Base-by-base conservation (phyloP, 1,284 basidiomycete genomes). In the Pseudozyma sp. region DNA sequence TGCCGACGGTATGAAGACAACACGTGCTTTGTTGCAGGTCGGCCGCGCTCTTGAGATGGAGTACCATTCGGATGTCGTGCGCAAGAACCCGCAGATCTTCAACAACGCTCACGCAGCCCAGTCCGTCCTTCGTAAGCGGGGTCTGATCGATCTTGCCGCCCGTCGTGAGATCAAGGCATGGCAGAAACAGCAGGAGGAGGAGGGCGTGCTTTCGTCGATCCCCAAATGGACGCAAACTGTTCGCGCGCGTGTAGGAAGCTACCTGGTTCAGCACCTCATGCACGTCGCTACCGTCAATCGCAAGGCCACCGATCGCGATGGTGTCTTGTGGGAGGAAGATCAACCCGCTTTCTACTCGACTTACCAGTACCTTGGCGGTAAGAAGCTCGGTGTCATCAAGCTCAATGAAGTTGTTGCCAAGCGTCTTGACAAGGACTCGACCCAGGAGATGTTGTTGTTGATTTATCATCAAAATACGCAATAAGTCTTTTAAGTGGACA, bases 281-380 rank as follows among this genome's bases (percentile, higher is more conserved):
- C 90, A 93, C 55, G 89, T 91, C 1, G 93, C 95, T 1, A 90
- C 89, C 57, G 91, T 98, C n/a, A 88, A 87, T 51, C 88, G 94
- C 59, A 89, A 66, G 42, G 82, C 78, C 31, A 68, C 55, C 21
- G 83, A 84, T 59, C 68, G 79, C 35, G 76, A 82, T 50, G 77
- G 83, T 54, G 51, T 76, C 19, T 44, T 80, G 42, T 81, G 83
- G 83, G 76, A 79, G 44, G 95, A 98, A 86, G 87, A 88, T 16
- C 96, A 98, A 79, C 93, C 93, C 0, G 96, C 95, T 0, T 96
- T 99, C 86, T 92, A 90, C 69, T 94, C 97, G 83, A 89, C 90
- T 2, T 97, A 97, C 84, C 95, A 98, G 86, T 97, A 97, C 83
- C 85, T 92, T n/a, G 90, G 93, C 18, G 95, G 96, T 0, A 91